Conservation (phyloP, 495 filamentous ascomycete species). For the Xylaria castorea region DNA sequence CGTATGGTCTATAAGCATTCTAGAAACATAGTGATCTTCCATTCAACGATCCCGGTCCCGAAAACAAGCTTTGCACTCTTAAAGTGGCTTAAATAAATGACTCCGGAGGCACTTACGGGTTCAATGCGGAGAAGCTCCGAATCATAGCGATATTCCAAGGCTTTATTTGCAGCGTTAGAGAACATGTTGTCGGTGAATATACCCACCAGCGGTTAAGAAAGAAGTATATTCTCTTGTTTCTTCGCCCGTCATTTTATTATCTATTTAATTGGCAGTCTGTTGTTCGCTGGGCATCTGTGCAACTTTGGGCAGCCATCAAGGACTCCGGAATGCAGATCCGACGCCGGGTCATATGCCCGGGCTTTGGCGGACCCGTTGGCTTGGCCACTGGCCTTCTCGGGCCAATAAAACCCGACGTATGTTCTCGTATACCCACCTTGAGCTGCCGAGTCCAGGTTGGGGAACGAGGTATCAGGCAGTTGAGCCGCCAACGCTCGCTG, state of each 20-base stretch:
- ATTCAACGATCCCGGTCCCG: neutral
- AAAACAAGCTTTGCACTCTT: neutral
- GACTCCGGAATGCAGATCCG: neutral
- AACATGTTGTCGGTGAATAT: constrained; percentile 44
- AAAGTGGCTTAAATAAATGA: neutral
- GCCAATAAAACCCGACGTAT: constrained; percentile 22
- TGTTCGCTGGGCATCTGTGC: neutral
- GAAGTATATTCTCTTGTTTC: neutral
- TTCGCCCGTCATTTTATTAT: neutral
- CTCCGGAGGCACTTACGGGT: constrained; percentile 24
- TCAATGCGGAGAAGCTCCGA: constrained; percentile 62
- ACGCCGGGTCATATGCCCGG: neutral
- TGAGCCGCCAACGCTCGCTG: neutral
- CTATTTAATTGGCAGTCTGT: neutral
- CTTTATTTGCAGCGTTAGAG: constrained; percentile 47
- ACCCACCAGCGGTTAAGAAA: neutral
- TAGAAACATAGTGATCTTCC: neutral
- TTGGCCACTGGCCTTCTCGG: neutral
- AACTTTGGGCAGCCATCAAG: constrained; percentile 16
- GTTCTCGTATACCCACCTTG: neutral
- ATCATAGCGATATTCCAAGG: constrained; percentile 56
- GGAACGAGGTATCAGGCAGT: neutral
- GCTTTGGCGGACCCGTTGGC: neutral
- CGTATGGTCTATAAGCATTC: neutral
- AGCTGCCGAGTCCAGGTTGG: neutral